These are phyloP conservation scores for Epichloe brachyelytri DNA, from an alignment of 2,329 filamentous ascomycete species.

Conservation along the genomic window DNA sequence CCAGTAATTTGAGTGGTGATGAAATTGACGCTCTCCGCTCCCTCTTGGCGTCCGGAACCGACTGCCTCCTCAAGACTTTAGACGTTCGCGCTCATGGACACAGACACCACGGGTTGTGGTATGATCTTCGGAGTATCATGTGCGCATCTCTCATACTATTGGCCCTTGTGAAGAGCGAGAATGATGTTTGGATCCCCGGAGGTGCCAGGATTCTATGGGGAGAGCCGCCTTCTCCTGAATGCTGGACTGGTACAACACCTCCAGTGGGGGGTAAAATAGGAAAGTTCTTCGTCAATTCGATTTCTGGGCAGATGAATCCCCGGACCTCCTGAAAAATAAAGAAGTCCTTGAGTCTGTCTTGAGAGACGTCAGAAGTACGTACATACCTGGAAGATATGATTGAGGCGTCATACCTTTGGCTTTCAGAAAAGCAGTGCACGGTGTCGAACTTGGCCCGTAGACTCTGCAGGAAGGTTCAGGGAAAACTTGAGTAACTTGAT, in stretches of 20 bases:
- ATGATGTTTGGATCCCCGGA: constrained; percentile 10
- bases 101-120: constrained; percentile 16
- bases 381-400: not conserved
- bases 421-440: too few species aligned
- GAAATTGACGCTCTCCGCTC: constrained; percentile 8
- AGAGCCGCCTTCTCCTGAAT: not conserved
- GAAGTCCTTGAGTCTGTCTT: constrained; percentile 7
- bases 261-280: constrained; percentile 10
- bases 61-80: constrained; percentile 12
- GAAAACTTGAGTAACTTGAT: too few species aligned
- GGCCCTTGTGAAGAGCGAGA: constrained; percentile 10
- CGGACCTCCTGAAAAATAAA: constrained; percentile 8
- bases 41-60: constrained; percentile 10
- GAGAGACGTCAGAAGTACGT: constrained; percentile 8
- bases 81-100: constrained; percentile 11
- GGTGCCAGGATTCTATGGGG: constrained; percentile 9
- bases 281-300: constrained; percentile 10
- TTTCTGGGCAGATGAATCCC: constrained; percentile 10
- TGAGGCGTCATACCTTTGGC: too few species aligned
- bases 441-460: too few species aligned
- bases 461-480: too few species aligned
- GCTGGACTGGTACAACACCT: constrained; percentile 2
- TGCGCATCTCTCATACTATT: constrained; percentile 9
- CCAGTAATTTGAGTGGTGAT: constrained; percentile 5
- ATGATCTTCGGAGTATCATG: constrained; percentile 12